Base-by-base conservation (phyloP, 2,329 filamentous ascomycete genomes). In the Fusarium agapanthi region DNA sequence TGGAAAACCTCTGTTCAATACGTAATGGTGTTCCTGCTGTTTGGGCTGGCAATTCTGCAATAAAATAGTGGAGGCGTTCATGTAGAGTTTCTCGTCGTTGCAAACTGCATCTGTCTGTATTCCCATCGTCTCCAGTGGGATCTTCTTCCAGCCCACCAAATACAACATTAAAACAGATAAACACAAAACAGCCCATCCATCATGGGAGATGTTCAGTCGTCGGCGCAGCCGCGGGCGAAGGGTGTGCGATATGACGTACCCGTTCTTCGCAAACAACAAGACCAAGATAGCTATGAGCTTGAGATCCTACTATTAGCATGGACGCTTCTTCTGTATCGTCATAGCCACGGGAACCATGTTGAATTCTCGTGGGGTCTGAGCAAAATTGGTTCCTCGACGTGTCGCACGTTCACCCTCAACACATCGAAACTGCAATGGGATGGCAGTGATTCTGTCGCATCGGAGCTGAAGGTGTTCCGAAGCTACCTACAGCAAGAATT, bases 281-380 rank as follows among this genome's bases (percentile, higher is more conserved):
- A 51, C 37, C 64, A 67, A 55, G 54, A 67, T 51, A 53, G 48
- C 53, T 32, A 58, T 32, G 66, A 73, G 14, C 57, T 76, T 16
- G 75, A 76, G 18, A 63, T 51, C 9, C 50, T 76, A 43, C 37
- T 76, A 56, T 57, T 76, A 61, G 75, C 71, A 22, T 76, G 75
- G 75, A 37, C 73, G 6, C 75, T 76, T 30, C 75, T 76, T 26
- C 56, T 76, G 7, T 76, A 77, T 24, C 73, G 75, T 10, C 67
- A 76, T 45, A 77, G 50, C n/a, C 74, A 61, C 14, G 75, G 75
- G 3, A 76, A 76, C 15, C 73, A 75, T 26, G 58, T 73, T 10
- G 73, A 76, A 20, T 77, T 65, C 30, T 77, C 75, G 0, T 76
- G 75, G 75, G 72, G 75, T 3, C 18, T 76, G 37, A 66, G 58